Evolutionary conservation across 305 asterid genomes (phyloP).

Genomic region (Plantago coronopus): DNA sequence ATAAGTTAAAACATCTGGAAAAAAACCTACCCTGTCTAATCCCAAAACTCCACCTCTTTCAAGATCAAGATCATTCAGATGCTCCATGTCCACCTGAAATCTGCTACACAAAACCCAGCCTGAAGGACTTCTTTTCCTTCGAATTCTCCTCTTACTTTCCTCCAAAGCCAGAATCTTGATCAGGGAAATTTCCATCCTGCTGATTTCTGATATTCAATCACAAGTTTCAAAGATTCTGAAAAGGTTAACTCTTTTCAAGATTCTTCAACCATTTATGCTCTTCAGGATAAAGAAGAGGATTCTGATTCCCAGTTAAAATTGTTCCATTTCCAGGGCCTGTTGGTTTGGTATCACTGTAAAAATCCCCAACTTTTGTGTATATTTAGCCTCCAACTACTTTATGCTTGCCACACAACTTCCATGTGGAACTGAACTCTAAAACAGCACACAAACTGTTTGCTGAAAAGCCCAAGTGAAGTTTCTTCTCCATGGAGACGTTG

Average conservation of each 20-base stretch:
- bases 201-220: constrained; percentile 9
- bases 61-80: background rate
- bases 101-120: background rate
- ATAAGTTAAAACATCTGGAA: constrained; percentile 1
- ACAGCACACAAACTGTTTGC: constrained; percentile 1
- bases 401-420: constrained; percentile 23
- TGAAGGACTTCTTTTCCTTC: background rate
- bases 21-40: background rate
- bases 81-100: background rate
- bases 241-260: constrained; percentile 21
- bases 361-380: constrained; percentile 20
- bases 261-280: constrained; percentile 24
- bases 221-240: constrained; percentile 25
- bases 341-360: constrained; percentile 23
- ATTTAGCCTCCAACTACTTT: constrained; percentile 16
- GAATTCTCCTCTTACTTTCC: constrained; percentile 1
- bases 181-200: constrained; percentile 14
- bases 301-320: constrained; percentile 38
- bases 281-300: constrained; percentile 24
- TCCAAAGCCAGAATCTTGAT: constrained; percentile 3
- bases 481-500: constrained; percentile 39
- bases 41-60: background rate
- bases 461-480: background rate
- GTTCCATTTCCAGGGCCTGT: constrained; percentile 27
- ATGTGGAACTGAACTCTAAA: constrained; percentile 1